Percentiles rank a stretch among this genome's conserved stretches.
Conservation (phyloP, 192 early-diverging fungal species). For the Entrophospora sp. region DNA sequence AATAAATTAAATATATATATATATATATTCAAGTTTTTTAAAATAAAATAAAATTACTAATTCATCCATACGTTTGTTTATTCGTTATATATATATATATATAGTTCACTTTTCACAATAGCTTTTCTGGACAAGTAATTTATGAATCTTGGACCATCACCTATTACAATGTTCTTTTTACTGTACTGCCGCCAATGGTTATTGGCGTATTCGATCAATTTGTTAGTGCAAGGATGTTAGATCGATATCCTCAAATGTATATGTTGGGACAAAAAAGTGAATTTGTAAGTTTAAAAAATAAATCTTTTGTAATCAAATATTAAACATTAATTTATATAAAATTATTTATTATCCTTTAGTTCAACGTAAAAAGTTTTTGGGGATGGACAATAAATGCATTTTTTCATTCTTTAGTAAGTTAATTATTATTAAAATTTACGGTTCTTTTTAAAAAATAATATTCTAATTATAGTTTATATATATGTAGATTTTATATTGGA, state of each 20-base stretch:
- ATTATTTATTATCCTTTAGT: conserved; percentile 23
- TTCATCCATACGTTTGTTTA: too few species aligned
- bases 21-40: not conserved
- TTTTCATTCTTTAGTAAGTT: conserved; percentile 74
- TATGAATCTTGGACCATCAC: conserved; percentile 98
- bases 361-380: conserved; percentile 89
- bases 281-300: conserved; percentile 44
- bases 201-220: conserved; percentile 99
- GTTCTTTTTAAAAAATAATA: not conserved
- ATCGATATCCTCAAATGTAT: conserved; percentile 98
- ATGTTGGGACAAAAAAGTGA: conserved; percentile 63
- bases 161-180: conserved; percentile 91
- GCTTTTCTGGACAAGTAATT: conserved; percentile 92
- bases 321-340: not conserved
- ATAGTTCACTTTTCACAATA: conserved; percentile 78
- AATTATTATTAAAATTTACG: conserved; percentile 15
- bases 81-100: not conserved
- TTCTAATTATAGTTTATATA: too few species aligned
- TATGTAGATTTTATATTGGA: conserved; percentile 65
- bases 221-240: conserved; percentile 84
- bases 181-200: conserved; percentile 86
- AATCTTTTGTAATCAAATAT: not conserved
- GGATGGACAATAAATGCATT: conserved; percentile 87
- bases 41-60: not conserved
- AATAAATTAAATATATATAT: too few species aligned